phyloP scores from a whole-genome alignment of 1,139 yeast genomes.

The Pichia sp. region DNA sequence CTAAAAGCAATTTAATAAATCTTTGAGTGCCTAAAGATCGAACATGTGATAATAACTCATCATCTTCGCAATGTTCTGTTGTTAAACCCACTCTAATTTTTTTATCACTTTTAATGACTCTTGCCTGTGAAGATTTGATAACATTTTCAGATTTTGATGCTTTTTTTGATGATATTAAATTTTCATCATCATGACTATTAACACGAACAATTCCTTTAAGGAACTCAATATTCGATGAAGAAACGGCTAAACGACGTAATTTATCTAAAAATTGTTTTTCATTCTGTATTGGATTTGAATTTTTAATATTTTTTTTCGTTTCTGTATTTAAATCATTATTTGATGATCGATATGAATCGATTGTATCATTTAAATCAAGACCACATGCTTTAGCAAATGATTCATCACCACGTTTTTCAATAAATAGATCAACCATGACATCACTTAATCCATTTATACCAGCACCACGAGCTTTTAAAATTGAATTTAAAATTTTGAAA shows the following conservation, averaged over 20 bases:
- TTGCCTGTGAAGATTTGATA: too few relatives aligned
- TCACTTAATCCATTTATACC: constrained; percentile 11
- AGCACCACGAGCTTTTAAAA: constrained; percentile 18
- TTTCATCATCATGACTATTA: background rate
- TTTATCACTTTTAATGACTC: background rate
- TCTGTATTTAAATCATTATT: too few relatives aligned
- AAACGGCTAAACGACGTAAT: constrained; percentile 7
- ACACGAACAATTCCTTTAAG: constrained; percentile 1
- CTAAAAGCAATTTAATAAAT: constrained; percentile 17
- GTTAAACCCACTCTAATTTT: constrained; percentile 3
- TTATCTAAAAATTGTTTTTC: constrained; percentile 4
- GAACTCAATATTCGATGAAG: constrained; percentile 9
- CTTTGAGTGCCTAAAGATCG: constrained; percentile 15
- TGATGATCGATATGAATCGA: too few relatives aligned
- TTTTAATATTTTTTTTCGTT: too few relatives aligned
- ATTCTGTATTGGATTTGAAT: background rate
- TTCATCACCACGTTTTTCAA: constrained; percentile 13
- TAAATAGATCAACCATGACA: constrained; percentile 15
- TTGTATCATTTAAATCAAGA: background rate
- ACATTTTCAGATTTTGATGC: background rate
- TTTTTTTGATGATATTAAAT: too few relatives aligned
- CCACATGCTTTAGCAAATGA: constrained; percentile 6
- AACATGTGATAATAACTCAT: constrained; percentile 10
- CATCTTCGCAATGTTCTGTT: constrained; percentile 7
- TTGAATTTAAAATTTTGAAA: constrained; percentile 22